Evolutionary conservation across 2,329 filamentous ascomycete genomes (phyloP).

Genomic region (Dothideomycetidae sp.): DNA sequence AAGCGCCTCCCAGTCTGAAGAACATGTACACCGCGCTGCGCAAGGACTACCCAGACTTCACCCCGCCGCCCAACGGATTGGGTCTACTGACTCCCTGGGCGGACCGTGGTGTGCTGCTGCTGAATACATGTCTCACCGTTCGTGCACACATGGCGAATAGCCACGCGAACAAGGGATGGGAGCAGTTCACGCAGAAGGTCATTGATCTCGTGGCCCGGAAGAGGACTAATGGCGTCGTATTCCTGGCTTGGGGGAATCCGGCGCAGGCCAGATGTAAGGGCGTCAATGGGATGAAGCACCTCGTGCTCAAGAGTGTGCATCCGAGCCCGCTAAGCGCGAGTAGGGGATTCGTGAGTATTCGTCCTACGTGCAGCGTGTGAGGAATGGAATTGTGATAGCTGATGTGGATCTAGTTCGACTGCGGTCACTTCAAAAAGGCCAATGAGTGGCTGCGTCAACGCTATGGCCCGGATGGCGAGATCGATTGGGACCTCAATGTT

Average conservation of each 20-base stretch:
- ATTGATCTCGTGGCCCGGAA: conserved; percentile 75
- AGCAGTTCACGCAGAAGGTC: conserved; percentile 77
- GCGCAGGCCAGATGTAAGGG: conserved; percentile 66
- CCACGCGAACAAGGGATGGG: conserved; percentile 81
- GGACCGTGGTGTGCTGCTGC: conserved; percentile 75
- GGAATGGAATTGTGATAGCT: background rate
- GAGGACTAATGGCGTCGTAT: conserved; percentile 71
- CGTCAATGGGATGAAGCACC: conserved; percentile 59
- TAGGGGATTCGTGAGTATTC: conserved; percentile 53
- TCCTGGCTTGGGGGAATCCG: conserved; percentile 82
- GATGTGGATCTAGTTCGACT: conserved; percentile 25
- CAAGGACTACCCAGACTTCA: conserved; percentile 73
- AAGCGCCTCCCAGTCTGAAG: conserved; percentile 72
- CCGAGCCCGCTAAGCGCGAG: conserved; percentile 82
- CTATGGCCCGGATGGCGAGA: conserved; percentile 66
- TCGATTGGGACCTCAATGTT: conserved; percentile 65
- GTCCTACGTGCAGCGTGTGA: no score
- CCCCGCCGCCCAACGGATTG: conserved; percentile 57
- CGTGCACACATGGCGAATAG: conserved; percentile 77
- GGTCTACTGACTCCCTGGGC: conserved; percentile 90
- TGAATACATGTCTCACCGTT: conserved; percentile 92
- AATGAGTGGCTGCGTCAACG: conserved; percentile 71
- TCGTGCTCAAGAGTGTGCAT: conserved; percentile 76
- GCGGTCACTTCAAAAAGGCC: conserved; percentile 64
- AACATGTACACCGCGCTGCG: conserved; percentile 88